Conservation (phyloP, 1,284 basidiomycete genomes). For the Takashimella koratensis region DNA sequence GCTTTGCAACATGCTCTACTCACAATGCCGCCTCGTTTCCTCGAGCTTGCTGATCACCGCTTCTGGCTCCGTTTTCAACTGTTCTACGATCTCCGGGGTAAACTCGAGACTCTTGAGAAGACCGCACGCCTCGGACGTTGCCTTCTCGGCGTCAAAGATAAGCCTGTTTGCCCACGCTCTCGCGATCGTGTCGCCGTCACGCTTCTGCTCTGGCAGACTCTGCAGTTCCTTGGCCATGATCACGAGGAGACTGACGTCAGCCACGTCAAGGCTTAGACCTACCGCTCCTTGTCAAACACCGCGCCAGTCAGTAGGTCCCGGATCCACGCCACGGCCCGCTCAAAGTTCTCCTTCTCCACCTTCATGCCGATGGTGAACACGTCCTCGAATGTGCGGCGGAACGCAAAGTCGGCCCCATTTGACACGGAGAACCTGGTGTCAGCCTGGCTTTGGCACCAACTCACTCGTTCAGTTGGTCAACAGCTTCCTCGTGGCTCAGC, state of each 20-base stretch:
- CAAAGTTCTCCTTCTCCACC: slow-evolving; percentile 77
- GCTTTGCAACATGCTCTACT: too few relatives aligned
- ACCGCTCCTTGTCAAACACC: slow-evolving; percentile 81
- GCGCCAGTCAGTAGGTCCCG: slow-evolving; percentile 81
- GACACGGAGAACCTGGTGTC: slow-evolving; percentile 91
- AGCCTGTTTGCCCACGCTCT: slow-evolving; percentile 67
- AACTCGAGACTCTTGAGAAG: slow-evolving; percentile 74
- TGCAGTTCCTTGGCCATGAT: slow-evolving; percentile 86
- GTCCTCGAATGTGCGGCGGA: slow-evolving; percentile 68
- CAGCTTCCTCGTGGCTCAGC: slow-evolving; percentile 82
- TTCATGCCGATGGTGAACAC: slow-evolving; percentile 73
- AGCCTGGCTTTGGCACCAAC: too few relatives aligned
- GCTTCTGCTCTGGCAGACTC: slow-evolving; percentile 87
- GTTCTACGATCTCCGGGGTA: slow-evolving; percentile 69
- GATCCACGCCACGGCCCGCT: slow-evolving; percentile 79
- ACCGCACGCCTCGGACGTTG: slow-evolving; percentile 68
- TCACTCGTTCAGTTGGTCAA: slow-evolving; percentile 76
- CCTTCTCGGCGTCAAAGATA: slow-evolving; percentile 64
- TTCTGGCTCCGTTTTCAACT: slow-evolving; percentile 70
- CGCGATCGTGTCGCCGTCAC: slow-evolving; percentile 79
- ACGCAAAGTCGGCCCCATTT: slow-evolving; percentile 74
- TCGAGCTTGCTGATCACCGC: slow-evolving; percentile 69
- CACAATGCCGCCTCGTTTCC: slow-evolving; percentile 64
- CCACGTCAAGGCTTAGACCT: slow-evolving; percentile 19
- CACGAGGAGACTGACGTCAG: slow-evolving; percentile 73